phyloP scores from a whole-genome alignment of 768 basidiomycete species.

The Coprinopsis strossmayeri region DNA sequence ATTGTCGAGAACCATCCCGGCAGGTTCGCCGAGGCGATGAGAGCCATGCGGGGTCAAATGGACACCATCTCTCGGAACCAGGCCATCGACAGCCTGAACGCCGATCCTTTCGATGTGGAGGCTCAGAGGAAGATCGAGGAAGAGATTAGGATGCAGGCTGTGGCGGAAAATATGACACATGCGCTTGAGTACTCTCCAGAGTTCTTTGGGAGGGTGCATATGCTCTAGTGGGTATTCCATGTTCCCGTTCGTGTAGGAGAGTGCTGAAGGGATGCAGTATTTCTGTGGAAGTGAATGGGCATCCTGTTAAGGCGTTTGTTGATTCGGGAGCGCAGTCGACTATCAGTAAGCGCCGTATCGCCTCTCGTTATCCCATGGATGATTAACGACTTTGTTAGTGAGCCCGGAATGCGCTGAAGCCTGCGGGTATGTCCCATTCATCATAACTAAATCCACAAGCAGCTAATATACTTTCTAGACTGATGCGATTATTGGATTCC shows the following conservation, averaged over 20 bases:
- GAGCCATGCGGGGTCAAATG: constrained; percentile 49
- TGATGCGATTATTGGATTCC: constrained; percentile 90
- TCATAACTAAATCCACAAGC: neutral
- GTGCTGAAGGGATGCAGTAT: constrained; percentile 43
- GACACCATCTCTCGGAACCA: constrained; percentile 49
- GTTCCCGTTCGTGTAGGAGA: neutral
- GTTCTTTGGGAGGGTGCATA: constrained; percentile 87
- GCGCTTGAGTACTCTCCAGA: constrained; percentile 93
- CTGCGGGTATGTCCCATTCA: constrained; percentile 54
- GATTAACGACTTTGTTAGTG: constrained; percentile 40
- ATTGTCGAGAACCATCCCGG: constrained; percentile 64
- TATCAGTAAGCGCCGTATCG: constrained; percentile 71
- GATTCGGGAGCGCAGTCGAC: constrained; percentile 97
- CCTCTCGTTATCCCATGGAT: neutral
- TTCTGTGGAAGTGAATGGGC: constrained; percentile 86
- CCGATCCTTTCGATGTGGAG: constrained; percentile 87
- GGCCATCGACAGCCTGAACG: constrained; percentile 65
- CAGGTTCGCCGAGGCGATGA: constrained; percentile 72
- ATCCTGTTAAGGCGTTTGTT: constrained; percentile 91
- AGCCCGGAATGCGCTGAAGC: constrained; percentile 87
- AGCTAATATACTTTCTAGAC: constrained; percentile 31
- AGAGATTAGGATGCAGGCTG: constrained; percentile 81
- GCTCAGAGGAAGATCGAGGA: constrained; percentile 94
- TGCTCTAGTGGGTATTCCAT: constrained; percentile 78
- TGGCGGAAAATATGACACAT: constrained; percentile 89